A percentile compares a stretch with the other conserved stretches of the same genome.
Conservation (phyloP, 345 rosid species). For the Syzygium grande region DNA sequence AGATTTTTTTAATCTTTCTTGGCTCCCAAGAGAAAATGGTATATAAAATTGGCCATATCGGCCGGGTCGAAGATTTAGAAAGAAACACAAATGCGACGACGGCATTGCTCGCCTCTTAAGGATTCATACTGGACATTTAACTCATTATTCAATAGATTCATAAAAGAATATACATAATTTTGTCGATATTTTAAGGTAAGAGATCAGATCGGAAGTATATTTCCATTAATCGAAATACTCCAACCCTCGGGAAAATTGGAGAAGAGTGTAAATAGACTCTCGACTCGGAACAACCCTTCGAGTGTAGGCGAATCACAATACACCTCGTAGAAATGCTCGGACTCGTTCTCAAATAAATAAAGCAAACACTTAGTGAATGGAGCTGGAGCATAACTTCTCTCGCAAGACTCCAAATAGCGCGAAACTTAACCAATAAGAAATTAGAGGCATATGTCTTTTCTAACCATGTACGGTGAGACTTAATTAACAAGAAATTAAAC, state of each 20-base stretch:
- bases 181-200: rapidly evolving
- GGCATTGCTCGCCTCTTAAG: neutral
- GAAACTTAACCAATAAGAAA: neutral
- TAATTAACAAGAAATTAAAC: neutral
- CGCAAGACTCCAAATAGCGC: neutral
- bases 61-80: neutral
- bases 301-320: rapidly evolving
- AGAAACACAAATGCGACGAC: neutral
- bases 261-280: neutral
- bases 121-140: neutral
- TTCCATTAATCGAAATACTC: neutral
- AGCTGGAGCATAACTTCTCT: neutral
- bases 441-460: neutral
- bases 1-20: neutral
- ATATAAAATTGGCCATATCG: neutral
- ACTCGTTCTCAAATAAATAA: neutral
- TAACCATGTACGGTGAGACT: neutral
- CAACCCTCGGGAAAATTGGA: neutral
- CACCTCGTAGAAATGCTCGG: neutral
- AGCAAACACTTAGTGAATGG: neutral
- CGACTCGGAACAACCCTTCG: rapidly evolving
- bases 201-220: neutral
- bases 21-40: neutral
- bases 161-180: neutral
- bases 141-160: neutral